Evolutionary conservation across 179 eudicot genomes (phyloP), one percentile per base, ranked within the genome.

Genomic region (Vitellaria paradoxa): DNA sequence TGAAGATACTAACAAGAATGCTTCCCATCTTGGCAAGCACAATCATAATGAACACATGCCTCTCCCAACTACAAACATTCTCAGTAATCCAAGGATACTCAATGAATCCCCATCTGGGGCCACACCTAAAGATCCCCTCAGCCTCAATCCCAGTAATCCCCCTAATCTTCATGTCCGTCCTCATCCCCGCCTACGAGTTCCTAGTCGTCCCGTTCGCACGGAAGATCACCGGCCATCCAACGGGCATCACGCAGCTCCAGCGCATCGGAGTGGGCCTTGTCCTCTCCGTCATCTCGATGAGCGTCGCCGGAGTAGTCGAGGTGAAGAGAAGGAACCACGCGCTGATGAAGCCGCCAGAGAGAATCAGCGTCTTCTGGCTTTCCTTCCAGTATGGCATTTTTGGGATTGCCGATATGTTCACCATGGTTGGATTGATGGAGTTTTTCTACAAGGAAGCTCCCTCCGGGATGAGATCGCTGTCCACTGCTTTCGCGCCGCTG

Each of bases 41-140:
- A 1, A 42, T 85, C 62, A 82, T 85, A 64, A 79, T 85, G 85
- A 85, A 82, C 55, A 85, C 87, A 70, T 85, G 87, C 68, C 53
- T 85, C 23, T 82, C 87, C 11, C 87, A 85, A 30, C 59, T 85
- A 6, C 84, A 85, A 20, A 85, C 87, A 56, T 79, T 76, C 77
- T 85, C 87, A 49, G 79, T 85, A n/a, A 61, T 66, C 15, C 87
- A 84, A 66, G 87, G 87, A 3, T 37, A 52, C 62, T 46, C 40
- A 53, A 84, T 81, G 82, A 76, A 84, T 21, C 68, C 84, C 12
- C 46, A 72, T 20, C 30, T 84, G 2, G 87, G 80, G 15, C 24
- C 77, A 12, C 37, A 30, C 37, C 37, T 81, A 7, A 47, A 72
- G 8, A 46, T 86, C 17, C 86, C 89, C 0, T 65, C 80, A 5